Evolutionary conservation across 495 filamentous ascomycete genomes (phyloP).

Genomic region (Lasiosphaeria ovina): DNA sequence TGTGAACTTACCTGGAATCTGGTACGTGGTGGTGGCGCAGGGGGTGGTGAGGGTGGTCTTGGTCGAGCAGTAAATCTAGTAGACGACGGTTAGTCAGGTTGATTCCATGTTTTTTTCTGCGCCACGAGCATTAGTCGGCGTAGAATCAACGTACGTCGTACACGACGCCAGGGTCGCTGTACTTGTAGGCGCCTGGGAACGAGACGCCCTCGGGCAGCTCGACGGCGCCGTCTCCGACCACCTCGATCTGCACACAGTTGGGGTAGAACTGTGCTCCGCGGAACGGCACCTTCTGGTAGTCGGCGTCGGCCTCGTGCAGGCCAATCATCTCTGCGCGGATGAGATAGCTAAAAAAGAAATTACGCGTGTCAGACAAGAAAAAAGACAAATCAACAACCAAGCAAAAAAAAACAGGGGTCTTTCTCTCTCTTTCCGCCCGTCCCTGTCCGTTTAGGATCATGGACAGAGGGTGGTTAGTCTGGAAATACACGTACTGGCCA

Average conservation of each 20-base stretch:
- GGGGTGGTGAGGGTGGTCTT: conserved; percentile 25
- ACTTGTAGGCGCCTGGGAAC: conserved; percentile 37
- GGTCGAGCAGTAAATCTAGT: conserved; percentile 33
- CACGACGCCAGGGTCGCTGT: conserved; percentile 30
- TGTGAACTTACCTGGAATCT: conserved; percentile 19
- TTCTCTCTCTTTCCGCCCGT: background rate
- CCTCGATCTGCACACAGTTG: conserved; percentile 46
- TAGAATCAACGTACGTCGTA: conserved; percentile 26
- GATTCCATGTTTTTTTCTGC: background rate
- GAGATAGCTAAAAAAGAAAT: conserved; percentile 32
- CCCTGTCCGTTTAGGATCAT: too few species aligned
- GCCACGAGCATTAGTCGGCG: background rate
- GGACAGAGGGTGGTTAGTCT: background rate
- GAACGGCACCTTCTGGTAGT: conserved; percentile 26
- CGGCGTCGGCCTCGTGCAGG: conserved; percentile 44
- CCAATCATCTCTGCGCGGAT: conserved; percentile 48
- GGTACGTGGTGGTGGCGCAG: conserved; percentile 29
- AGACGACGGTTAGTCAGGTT: background rate
- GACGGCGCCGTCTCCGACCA: conserved; percentile 36
- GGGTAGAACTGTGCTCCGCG: conserved; percentile 49
- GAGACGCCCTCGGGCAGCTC: conserved; percentile 30
- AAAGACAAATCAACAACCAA: too few species aligned
- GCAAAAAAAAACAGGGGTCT: background rate
- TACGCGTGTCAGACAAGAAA: too few species aligned
- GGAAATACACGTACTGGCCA: conserved; percentile 34